Evolutionary conservation across 2,329 filamentous ascomycete genomes (phyloP), one percentile per base, ranked within the genome.

Genomic region (Pseudogymnoascus verrucosus): DNA sequence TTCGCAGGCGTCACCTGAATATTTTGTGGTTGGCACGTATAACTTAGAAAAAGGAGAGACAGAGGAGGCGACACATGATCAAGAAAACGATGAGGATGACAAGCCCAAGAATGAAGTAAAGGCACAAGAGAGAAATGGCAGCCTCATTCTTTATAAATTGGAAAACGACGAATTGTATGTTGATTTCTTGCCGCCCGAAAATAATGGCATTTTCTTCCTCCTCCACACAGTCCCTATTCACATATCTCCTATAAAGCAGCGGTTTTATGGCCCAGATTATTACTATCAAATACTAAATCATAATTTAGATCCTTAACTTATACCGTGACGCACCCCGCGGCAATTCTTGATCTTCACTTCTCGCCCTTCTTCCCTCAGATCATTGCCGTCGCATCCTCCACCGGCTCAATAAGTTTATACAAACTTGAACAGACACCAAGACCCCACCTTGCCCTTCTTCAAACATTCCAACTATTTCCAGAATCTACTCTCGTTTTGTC

Each of bases 321-420:
- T 71, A 87, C 82, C 0, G 67, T 87, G 4, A 71, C 78, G 4
- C 85, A 89, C 21, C 82, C 86, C 3, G 91, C 87, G 62, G 93
- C 91, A 5, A 82, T 97, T 28, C 82, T 97, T 62, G 93, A 97
- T 73, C 78, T 97, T 31, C 90, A 93, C 69, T 98, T 97, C 74
- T 85, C 88, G 65, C 84, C 83, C 1, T 71, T 76, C 61, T 67
- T 70, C 1, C 76, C 75, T 60, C 79, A 81, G 31, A 76, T 89
- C 3, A 81, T 96, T 62, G 91, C 86, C 8, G 85, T 88, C 2
- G 90, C 91, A 7, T 90, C 89, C 1, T 96, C 91, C 66, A 90
- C 89, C 0, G 90, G 89, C 0, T 81, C 82, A 0, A 76, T 96
- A 11, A 82, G 82, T 1, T 78, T 93, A 60, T 91, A 88, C 74